Percentiles rank a stretch among this genome's conserved stretches.
phyloP scores from a whole-genome alignment of 257 asterid genomes.

The Solanum bulbocastanum region DNA sequence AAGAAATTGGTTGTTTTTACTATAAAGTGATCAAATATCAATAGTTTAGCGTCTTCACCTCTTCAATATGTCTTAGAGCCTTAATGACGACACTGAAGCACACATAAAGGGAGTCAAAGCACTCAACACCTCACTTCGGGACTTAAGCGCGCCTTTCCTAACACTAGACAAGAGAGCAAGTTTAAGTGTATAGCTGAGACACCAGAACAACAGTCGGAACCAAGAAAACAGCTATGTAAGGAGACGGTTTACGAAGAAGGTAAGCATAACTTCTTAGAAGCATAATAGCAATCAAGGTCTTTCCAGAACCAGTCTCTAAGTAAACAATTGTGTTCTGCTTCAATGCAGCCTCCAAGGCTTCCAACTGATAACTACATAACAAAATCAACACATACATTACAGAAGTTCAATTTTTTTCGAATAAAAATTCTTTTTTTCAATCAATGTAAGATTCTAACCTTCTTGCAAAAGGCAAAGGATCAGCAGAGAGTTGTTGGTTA shows the following conservation, averaged over 20 bases:
- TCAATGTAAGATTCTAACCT: constrained; percentile 19
- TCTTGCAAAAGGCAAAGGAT: constrained; percentile 41
- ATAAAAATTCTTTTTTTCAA: background rate
- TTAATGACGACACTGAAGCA: background rate
- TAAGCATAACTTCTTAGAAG: constrained; percentile 62
- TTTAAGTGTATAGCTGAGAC: constrained; percentile 28
- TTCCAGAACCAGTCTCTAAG: constrained; percentile 89
- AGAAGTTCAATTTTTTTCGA: background rate
- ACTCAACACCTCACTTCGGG: background rate
- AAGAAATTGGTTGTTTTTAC: no score
- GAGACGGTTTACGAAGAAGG: constrained; percentile 48
- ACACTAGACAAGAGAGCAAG: background rate
- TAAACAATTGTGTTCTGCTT: no score
- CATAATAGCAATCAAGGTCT: constrained; percentile 75
- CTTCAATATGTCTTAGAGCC: background rate
- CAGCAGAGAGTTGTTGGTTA: constrained; percentile 18
- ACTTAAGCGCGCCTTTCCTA: background rate
- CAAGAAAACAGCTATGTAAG: constrained; percentile 56
- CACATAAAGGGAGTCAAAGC: background rate
- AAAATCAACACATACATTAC: background rate
- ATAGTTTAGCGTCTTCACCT: no score
- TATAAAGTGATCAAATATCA: background rate
- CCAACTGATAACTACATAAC: constrained; percentile 60
- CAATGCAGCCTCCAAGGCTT: no score
- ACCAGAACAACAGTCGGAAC: constrained; percentile 68